Percentiles rank a stretch among this genome's conserved stretches.
These are phyloP conservation scores for Articulospora tetracladia DNA, from an alignment of 495 filamentous ascomycete genomes.

Conservation along the genomic window DNA sequence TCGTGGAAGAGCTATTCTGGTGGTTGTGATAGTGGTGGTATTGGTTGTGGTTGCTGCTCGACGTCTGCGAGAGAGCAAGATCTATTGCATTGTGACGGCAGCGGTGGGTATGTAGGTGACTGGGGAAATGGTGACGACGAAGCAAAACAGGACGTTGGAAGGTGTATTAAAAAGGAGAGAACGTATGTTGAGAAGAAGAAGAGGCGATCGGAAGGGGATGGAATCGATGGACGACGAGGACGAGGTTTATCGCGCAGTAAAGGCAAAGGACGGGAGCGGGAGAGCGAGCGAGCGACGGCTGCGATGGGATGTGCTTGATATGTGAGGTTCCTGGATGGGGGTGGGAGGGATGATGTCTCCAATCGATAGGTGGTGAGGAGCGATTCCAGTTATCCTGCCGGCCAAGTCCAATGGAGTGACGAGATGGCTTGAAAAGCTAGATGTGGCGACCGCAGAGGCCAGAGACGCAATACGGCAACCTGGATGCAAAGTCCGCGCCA, in stretches of 20 bases:
- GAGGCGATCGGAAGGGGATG: background rate
- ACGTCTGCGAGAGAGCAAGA: slow-evolving; percentile 13
- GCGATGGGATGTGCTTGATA: background rate
- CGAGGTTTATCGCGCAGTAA: slow-evolving; percentile 1
- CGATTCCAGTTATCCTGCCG: background rate
- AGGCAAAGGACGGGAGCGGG: slow-evolving; percentile 1
- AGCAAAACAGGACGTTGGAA: background rate
- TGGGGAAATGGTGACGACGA: background rate
- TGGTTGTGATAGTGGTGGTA: slow-evolving; percentile 5
- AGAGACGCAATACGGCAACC: background rate
- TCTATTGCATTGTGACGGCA: slow-evolving; percentile 18
- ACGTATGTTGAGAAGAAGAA: background rate
- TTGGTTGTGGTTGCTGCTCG: slow-evolving; percentile 9
- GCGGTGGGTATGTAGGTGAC: background rate
- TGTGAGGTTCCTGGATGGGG: slow-evolving; percentile 6
- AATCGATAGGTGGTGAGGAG: background rate
- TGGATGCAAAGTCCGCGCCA: background rate
- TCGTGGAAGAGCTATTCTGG: slow-evolving; percentile 6
- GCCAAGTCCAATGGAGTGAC: background rate
- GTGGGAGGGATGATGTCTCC: background rate
- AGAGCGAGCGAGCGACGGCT: background rate
- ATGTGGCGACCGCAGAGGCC: background rate
- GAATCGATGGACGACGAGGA: background rate
- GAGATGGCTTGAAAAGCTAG: background rate
- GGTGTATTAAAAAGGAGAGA: slow-evolving; percentile 1